Evolutionary conservation across 2,329 filamentous ascomycete genomes (phyloP).

Genomic region (Fusarium musae): DNA sequence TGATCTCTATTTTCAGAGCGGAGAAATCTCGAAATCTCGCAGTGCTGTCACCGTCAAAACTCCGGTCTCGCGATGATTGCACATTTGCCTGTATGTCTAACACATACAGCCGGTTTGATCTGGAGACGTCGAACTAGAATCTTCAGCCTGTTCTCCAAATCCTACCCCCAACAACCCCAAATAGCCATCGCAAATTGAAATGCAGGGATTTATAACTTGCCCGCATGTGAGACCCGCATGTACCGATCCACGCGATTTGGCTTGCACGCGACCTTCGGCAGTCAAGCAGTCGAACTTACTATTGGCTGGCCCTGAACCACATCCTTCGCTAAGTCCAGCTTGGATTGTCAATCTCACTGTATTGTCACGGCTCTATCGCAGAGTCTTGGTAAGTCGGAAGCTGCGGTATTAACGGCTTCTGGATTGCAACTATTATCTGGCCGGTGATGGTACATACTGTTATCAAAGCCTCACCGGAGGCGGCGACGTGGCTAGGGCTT

Average conservation of each 20-base stretch:
- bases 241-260: constrained; percentile 45
- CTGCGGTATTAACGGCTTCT: background rate
- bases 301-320: constrained; percentile 11
- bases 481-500: constrained; percentile 33
- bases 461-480: constrained; percentile 31
- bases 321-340: constrained; percentile 2
- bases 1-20: constrained; percentile 16
- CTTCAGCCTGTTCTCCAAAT: constrained; percentile 22
- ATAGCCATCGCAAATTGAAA: constrained; percentile 36
- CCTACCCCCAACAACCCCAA: constrained; percentile 32
- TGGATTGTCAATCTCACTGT: background rate
- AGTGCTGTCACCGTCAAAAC: background rate
- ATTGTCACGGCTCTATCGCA: background rate
- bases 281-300: constrained; percentile 21
- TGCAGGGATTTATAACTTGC: constrained; percentile 42
- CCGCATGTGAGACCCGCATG: constrained; percentile 35
- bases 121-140: constrained; percentile 1
- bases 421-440: background rate
- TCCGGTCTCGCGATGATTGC: background rate
- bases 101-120: constrained; percentile 3
- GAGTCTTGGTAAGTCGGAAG: background rate
- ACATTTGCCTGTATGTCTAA: constrained; percentile 15
- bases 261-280: constrained; percentile 45
- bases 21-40: constrained; percentile 7
- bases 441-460: constrained; percentile 10